A percentile compares a stretch with the other conserved stretches of the same genome.
phyloP scores from a whole-genome alignment of 1,284 basidiomycete genomes.

The Neonothopanus nambi region DNA sequence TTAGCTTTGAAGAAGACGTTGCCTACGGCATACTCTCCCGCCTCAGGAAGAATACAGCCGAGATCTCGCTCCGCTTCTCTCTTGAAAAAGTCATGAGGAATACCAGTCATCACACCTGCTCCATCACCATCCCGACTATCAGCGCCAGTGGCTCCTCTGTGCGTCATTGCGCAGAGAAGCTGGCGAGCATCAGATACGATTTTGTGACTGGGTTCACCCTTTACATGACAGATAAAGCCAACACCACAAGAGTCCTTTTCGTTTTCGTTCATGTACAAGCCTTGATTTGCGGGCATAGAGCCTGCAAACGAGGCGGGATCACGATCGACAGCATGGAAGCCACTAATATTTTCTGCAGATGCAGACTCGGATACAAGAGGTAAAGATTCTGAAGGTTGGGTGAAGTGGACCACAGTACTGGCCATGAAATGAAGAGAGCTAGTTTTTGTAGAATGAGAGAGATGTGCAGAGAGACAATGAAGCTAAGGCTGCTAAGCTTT shows the following conservation, averaged over 20 bases:
- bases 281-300: slow-evolving; percentile 79
- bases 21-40: slow-evolving; percentile 95
- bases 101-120: slow-evolving; percentile 97
- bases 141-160: slow-evolving; percentile 96
- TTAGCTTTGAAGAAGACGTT: slow-evolving; percentile 96
- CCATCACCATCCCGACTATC: slow-evolving; percentile 98
- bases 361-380: slow-evolving; percentile 63
- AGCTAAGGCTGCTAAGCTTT: slow-evolving; percentile 6
- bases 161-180: slow-evolving; percentile 97
- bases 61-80: slow-evolving; percentile 89
- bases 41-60: slow-evolving; percentile 79
- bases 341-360: slow-evolving; percentile 53
- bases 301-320: slow-evolving; percentile 74
- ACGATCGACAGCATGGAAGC: slow-evolving; percentile 76
- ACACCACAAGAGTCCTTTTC: slow-evolving; percentile 96
- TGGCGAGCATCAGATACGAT: slow-evolving; percentile 97
- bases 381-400: slow-evolving; percentile 47
- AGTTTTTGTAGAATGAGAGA: slow-evolving; percentile 21
- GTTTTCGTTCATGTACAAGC: slow-evolving; percentile 86
- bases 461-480: slow-evolving; percentile 10
- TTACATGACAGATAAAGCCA: slow-evolving; percentile 98
- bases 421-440: slow-evolving; percentile 50
- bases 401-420: slow-evolving; percentile 38
- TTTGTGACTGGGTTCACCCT: slow-evolving; percentile 92
- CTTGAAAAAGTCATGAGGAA: slow-evolving; percentile 94